Base-by-base conservation (phyloP, 805 yeast species). In the Alloascoidea hylecoeti region DNA sequence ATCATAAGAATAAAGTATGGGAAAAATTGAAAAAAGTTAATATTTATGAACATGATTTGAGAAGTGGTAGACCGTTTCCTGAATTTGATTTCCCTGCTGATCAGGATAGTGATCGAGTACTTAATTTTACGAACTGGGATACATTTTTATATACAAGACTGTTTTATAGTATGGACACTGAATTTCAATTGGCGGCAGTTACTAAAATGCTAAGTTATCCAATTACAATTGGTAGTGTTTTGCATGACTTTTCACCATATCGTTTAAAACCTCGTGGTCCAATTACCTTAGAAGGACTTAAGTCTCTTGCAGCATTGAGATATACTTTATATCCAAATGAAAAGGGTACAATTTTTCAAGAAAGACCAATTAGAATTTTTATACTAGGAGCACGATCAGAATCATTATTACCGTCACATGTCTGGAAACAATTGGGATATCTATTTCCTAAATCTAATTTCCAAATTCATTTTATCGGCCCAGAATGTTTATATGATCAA, bases 181-280 rank as follows among this genome's bases (percentile, higher is more conserved):
- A 88, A 57, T 89, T 84, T 63, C 94, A 89, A 57, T 64, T 89
- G 52, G 97, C 97, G 1, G 94, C 94, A 3, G 88, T 86, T 23
- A 85, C 97, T 15, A 92, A 92, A 56, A 82, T 89, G 72, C 70
- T 92, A 53, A 82, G 94, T 39, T 92, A 85, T 57, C 98, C 98
- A 34, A 60, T 84, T 42, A 86, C 98, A 3, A 78, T 92, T 35
- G 95, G 84, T 4, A 72, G 94, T 1, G 58, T 85, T 4, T 57
- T 92, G 48, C 92, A 89, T 56, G 80, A 78, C 54, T 80, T 66
- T 55, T 81, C 95, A 0, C 96, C 97, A 2, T 88, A 88, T 56
- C 64, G 70, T 17, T 60, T 81, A 46, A 69, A 72, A 52, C 95
- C 95, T 33, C 78, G 77, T 50, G 95, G 96, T 3, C 89, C 96